Percentiles rank a stretch among this genome's conserved stretches.
Evolutionary conservation across 805 yeast genomes (phyloP).

Genomic region (Hanseniaspora mollemarum): DNA sequence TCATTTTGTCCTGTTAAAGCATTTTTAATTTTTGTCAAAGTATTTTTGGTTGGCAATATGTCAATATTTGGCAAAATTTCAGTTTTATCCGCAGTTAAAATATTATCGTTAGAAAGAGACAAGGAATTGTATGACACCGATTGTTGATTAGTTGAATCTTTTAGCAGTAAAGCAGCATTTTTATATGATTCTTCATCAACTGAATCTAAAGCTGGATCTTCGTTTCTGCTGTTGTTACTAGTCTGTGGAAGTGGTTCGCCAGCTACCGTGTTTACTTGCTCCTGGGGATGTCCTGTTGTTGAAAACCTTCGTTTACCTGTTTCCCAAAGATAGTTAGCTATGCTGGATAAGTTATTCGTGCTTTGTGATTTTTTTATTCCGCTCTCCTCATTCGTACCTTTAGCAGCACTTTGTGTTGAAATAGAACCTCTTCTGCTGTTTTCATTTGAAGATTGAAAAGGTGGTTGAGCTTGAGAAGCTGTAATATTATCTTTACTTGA

Average conservation of each 20-base stretch:
- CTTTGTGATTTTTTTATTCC: neutral
- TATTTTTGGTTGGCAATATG: neutral
- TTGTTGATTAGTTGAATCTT: conserved; percentile 8
- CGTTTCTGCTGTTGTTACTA: neutral
- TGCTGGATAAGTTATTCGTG: neutral
- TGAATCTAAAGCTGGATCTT: neutral
- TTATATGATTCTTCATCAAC: conserved; percentile 10
- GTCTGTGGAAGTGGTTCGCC: neutral
- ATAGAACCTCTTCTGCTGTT: neutral
- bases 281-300: neutral
- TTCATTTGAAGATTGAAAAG: neutral
- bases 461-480: neutral
- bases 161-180: conserved; percentile 7
- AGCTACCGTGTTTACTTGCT: neutral
- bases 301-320: conserved; percentile 14
- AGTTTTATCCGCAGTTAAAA: conserved; percentile 1
- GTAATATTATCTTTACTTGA: neutral
- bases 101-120: conserved; percentile 1
- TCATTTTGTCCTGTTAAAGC: neutral
- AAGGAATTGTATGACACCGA: conserved; percentile 5
- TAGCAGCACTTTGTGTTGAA: neutral
- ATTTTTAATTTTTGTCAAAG: neutral
- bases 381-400: neutral
- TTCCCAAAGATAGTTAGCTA: conserved; percentile 9
- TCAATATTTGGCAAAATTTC: neutral